Conservation (phyloP, 2,329 filamentous ascomycete genomes). For the Verticillium isaacii region DNA sequence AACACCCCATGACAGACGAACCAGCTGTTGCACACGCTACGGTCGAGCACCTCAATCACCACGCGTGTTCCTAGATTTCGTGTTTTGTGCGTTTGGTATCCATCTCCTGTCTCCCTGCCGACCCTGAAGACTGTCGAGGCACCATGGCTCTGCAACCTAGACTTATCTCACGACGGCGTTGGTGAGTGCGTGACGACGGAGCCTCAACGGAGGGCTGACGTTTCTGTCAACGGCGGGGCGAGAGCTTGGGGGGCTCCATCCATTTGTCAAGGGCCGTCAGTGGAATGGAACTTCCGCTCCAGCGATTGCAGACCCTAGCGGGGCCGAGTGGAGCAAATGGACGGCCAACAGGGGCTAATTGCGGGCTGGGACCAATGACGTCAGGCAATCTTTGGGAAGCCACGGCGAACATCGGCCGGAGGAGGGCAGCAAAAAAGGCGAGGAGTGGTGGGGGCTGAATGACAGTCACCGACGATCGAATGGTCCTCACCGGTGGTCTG, state of each 20-base stretch:
- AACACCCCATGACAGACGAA: neutral
- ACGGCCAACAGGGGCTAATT: neutral
- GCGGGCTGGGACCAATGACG: neutral
- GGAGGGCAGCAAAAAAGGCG: neutral
- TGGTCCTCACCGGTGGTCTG: neutral
- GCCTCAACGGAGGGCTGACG: neutral
- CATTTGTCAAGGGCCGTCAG: neutral
- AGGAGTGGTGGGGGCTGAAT: neutral
- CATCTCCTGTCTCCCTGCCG: too few relatives aligned
- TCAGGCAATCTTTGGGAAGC: neutral
- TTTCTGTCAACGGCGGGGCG: neutral
- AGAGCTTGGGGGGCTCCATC: neutral
- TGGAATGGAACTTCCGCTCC: neutral
- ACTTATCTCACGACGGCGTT: too few relatives aligned
- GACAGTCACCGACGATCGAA: neutral
- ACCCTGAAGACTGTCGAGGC: too few relatives aligned
- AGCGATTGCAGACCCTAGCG: neutral
- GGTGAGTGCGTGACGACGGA: neutral
- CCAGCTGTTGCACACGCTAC: too few relatives aligned
- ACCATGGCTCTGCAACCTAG: too few relatives aligned
- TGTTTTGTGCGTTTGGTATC: too few relatives aligned
- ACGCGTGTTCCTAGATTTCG: too few relatives aligned
- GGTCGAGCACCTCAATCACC: too few relatives aligned
- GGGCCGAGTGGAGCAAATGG: neutral
- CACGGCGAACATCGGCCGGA: neutral